Evolutionary conservation across 2,329 filamentous ascomycete species (phyloP), one percentile per base, ranked within the genome.

Genomic region (Pyrenochaeta sp.): DNA sequence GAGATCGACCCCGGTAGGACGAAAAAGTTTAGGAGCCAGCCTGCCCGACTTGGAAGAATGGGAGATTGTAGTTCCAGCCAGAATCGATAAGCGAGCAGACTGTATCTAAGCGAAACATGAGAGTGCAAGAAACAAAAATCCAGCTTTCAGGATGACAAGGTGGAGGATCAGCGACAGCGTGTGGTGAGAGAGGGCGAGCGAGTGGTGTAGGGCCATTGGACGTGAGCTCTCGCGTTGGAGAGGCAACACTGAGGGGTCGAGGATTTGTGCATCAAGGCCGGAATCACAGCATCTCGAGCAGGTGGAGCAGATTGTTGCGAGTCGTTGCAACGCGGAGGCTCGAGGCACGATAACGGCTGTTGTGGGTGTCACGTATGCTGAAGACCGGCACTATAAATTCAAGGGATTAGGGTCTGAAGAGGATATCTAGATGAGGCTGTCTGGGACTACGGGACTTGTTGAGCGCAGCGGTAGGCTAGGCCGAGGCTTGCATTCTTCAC

Each of bases 401-500:
- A 35, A n/a, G 15, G 24, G 26, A 11, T 22, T 38, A 38, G 15
- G 9, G 6, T 13, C 35, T n/a, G n/a, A n/a, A n/a, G 27, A 35
- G 41, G 35, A 44, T 48, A 28, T n/a, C n/a, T n/a, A 36, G 38
- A 35, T 35, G 31, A 20, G 28, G 18, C 29, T 17, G 15, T 35
- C 35, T 18, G 24, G 36, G 32, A 7, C 26, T 26, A 30, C n/a
- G n/a, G n/a, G 31, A 24, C 27, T 42, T 38, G 48, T 49, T 43
- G 51, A 28, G 51, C 7, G 31, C n/a, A n/a, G n/a, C n/a, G 17
- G 22, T 29, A 41, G 38, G 43, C 35, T 40, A 43, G 22, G 50
- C 46, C 49, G 53, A 50, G 39, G 23, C 38, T 31, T 60, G 53
- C 54, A 37, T 57, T 57, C 36, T 55, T 65, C 55, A 63, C 59